Conservation (phyloP, 1,139 yeast genomes). For the Arxiozyma bovina region DNA sequence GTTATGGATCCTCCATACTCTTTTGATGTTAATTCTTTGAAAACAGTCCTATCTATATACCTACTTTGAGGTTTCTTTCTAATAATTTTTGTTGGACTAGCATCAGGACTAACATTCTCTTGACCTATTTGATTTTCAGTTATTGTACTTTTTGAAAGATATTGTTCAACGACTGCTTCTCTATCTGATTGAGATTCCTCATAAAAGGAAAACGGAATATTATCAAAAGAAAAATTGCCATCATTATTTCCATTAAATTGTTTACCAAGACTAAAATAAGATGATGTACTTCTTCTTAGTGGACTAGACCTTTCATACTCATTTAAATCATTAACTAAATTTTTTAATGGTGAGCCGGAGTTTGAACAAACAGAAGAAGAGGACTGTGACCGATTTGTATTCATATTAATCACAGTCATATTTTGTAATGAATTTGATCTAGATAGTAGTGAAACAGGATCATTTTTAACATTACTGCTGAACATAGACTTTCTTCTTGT, state of each 20-base stretch:
- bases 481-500: background rate
- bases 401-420: background rate
- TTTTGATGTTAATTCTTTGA: background rate
- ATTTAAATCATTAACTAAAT: background rate
- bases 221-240: background rate
- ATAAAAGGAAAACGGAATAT: constrained; percentile 6
- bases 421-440: background rate
- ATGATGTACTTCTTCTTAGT: background rate
- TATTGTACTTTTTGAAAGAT: background rate
- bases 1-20: background rate
- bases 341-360: background rate
- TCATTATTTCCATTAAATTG: background rate
- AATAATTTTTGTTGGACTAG: background rate
- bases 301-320: constrained; percentile 1
- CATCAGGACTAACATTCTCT: background rate
- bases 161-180: background rate
- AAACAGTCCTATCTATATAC: background rate
- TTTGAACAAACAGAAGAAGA: background rate
- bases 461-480: background rate
- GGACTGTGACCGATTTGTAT: background rate
- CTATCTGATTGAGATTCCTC: constrained; percentile 7
- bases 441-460: background rate
- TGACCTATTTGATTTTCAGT: background rate
- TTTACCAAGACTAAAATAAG: background rate
- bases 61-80: background rate